Percentiles rank a stretch among this genome's conserved stretches.
Conservation (phyloP, 345 rosid species). For the Salix caprea region DNA sequence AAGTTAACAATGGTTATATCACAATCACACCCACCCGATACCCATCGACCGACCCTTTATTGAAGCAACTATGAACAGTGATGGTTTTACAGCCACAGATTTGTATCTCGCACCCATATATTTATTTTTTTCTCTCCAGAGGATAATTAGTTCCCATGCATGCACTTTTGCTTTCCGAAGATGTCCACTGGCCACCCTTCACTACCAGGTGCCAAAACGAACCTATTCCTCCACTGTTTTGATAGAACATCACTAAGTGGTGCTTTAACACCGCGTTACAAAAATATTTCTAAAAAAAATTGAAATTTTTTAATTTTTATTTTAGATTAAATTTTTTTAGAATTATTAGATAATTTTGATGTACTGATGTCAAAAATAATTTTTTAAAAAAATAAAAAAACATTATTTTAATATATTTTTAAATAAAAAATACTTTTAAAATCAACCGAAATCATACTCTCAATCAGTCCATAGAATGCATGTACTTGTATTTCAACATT, state of each 20-base stretch:
- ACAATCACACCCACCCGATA: background rate
- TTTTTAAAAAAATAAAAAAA: too few species aligned
- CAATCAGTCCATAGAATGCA: background rate
- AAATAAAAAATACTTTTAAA: too few species aligned
- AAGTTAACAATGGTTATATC: background rate
- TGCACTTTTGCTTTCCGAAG: background rate
- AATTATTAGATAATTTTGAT: too few species aligned
- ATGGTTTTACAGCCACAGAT: slow-evolving; percentile 6
- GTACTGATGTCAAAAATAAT: too few species aligned
- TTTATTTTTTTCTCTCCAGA: too few species aligned
- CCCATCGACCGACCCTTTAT: background rate
- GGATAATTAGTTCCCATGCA: background rate
- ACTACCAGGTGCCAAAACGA: background rate
- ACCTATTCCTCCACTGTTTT: background rate
- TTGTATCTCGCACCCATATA: background rate
- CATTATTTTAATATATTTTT: too few species aligned
- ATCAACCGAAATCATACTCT: too few species aligned
- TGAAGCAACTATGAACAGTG: background rate
- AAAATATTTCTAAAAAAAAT: too few species aligned
- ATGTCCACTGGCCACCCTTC: background rate
- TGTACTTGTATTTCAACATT: background rate
- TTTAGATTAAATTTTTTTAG: too few species aligned
- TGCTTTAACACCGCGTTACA: too few species aligned
- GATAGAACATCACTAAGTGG: background rate
- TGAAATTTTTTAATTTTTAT: too few species aligned